Percentiles rank a stretch among this genome's conserved stretches.
Evolutionary conservation across 805 yeast genomes (phyloP).

Genomic region (Ascoidea asiatica): DNA sequence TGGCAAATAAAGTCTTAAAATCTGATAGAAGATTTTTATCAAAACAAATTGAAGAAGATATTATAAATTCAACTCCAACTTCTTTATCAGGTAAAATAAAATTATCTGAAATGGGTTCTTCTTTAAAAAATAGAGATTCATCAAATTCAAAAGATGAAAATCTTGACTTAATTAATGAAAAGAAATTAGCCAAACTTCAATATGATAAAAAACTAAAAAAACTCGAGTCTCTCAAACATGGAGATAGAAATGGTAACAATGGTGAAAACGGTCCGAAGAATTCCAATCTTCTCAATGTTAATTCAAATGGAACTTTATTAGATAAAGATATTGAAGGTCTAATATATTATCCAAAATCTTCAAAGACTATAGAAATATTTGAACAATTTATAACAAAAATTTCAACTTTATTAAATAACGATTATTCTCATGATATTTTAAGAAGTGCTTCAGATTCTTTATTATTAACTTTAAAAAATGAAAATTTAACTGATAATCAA

Average conservation of each 20-base stretch:
- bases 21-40: slow-evolving; percentile 41
- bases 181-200: slow-evolving; percentile 11
- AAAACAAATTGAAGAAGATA: slow-evolving; percentile 27
- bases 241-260: slow-evolving; percentile 3
- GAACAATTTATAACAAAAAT: slow-evolving; percentile 51
- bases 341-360: slow-evolving; percentile 50
- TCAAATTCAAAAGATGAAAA: too few species aligned
- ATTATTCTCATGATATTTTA: slow-evolving; percentile 63
- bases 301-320: slow-evolving; percentile 4
- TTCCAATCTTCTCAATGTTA: not conserved
- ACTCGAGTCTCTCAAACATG: slow-evolving; percentile 12
- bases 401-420: slow-evolving; percentile 40
- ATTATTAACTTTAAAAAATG: slow-evolving; percentile 39
- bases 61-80: slow-evolving; percentile 50
- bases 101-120: slow-evolving; percentile 55
- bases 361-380: slow-evolving; percentile 34
- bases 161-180: slow-evolving; percentile 8
- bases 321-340: slow-evolving; percentile 27
- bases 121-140: slow-evolving; percentile 13
- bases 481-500: slow-evolving; percentile 28
- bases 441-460: slow-evolving; percentile 60
- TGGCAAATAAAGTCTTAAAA: slow-evolving; percentile 64
- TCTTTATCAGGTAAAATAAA: slow-evolving; percentile 61
- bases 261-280: slow-evolving; percentile 3
- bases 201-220: slow-evolving; percentile 11